These are phyloP conservation scores for Polytrichum formosum DNA, from an alignment of 225 moss, liverwort and hornwort species.

Conservation along the genomic window DNA sequence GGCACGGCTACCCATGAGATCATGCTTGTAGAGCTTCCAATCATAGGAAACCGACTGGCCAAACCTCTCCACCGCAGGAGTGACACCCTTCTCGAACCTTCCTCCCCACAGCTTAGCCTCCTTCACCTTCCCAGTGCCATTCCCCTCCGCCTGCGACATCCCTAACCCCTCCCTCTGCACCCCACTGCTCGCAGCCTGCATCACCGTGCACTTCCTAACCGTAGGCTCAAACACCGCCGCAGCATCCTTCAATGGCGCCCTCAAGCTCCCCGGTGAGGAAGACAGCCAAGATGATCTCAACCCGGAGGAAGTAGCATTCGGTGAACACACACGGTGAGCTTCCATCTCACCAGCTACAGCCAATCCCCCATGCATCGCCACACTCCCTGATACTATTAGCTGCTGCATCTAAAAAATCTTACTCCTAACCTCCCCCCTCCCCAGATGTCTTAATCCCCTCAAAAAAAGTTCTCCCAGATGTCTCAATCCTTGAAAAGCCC, in stretches of 20 bases:
- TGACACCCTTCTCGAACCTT: slow-evolving; percentile 89
- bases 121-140: slow-evolving; percentile 35
- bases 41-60: slow-evolving; percentile 94
- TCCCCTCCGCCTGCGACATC: not conserved
- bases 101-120: slow-evolving; percentile 97
- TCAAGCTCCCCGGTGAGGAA: slow-evolving; percentile 3
- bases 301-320: not conserved
- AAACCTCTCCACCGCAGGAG: slow-evolving; percentile 88
- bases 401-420: too few relatives aligned
- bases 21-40: slow-evolving; percentile 85
- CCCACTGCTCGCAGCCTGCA: slow-evolving; percentile 16
- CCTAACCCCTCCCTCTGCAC: slow-evolving; percentile 12
- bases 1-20: slow-evolving; percentile 88
- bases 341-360: slow-evolving; percentile 27
- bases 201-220: slow-evolving; percentile 19
- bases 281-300: slow-evolving; percentile 8
- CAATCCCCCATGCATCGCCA: too few relatives aligned
- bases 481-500: too few relatives aligned
- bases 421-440: too few relatives aligned
- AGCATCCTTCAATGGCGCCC: slow-evolving; percentile 10
- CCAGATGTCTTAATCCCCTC: too few relatives aligned
- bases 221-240: not conserved
- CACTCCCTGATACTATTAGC: too few relatives aligned
- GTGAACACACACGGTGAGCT: slow-evolving; percentile 18
- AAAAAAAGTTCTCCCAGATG: too few relatives aligned